Percentiles rank a stretch among this genome's conserved stretches.
phyloP scores from a whole-genome alignment of 495 filamentous ascomycete genomes.

The Gamarada debralockiae region DNA sequence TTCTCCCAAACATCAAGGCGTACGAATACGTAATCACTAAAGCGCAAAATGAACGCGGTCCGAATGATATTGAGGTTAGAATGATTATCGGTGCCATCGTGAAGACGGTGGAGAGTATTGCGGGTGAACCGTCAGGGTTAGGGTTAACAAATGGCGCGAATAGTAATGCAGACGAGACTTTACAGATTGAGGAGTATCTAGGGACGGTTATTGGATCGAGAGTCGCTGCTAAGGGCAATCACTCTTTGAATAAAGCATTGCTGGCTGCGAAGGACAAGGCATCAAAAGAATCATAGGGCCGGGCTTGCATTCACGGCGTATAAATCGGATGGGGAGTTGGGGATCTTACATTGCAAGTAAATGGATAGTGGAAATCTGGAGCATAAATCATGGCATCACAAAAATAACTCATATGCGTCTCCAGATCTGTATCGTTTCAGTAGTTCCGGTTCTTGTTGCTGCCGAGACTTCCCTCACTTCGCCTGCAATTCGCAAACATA shows the following conservation, averaged over 20 bases:
- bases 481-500: no score
- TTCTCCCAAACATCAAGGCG: slow-evolving; percentile 74
- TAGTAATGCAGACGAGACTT: slow-evolving; percentile 37
- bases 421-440: no score
- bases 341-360: not conserved
- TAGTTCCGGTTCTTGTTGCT: no score
- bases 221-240: slow-evolving; percentile 49
- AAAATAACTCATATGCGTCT: not conserved
- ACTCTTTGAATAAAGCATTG: slow-evolving; percentile 44
- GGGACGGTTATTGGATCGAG: slow-evolving; percentile 54
- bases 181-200: slow-evolving; percentile 52
- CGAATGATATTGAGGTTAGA: slow-evolving; percentile 40
- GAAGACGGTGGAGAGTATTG: slow-evolving; percentile 41
- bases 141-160: slow-evolving; percentile 41
- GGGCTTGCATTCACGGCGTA: not conserved
- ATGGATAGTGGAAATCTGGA: not conserved
- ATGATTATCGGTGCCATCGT: slow-evolving; percentile 58
- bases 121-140: slow-evolving; percentile 28
- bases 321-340: not conserved
- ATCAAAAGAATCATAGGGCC: not conserved
- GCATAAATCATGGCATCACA: not conserved
- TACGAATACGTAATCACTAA: slow-evolving; percentile 66
- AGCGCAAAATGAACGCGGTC: slow-evolving; percentile 54
- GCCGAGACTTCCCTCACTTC: no score
- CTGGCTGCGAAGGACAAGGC: slow-evolving; percentile 34